A percentile compares a stretch with the other conserved stretches of the same genome.
Conservation (phyloP, 2,329 filamentous ascomycete genomes). For the Colletotrichum agaves region DNA sequence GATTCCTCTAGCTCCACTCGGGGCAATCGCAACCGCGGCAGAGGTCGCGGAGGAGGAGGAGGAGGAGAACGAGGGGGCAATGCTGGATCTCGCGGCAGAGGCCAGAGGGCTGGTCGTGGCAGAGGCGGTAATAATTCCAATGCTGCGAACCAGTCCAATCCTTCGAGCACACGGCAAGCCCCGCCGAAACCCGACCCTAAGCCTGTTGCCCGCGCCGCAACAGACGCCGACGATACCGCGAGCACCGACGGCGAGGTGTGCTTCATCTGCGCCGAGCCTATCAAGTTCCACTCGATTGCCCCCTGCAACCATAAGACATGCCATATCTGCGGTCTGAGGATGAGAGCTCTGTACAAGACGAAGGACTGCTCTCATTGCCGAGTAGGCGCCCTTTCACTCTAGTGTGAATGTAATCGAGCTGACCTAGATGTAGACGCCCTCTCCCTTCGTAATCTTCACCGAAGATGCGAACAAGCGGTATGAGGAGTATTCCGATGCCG, state of each 20-base stretch:
- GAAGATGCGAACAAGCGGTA: conserved; percentile 84
- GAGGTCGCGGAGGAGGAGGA: conserved; percentile 47
- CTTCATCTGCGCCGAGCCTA: conserved; percentile 95
- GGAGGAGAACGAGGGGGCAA: conserved; percentile 49
- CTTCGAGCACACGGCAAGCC: conserved; percentile 6
- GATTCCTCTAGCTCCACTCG: conserved; percentile 29
- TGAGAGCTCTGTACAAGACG: conserved; percentile 95
- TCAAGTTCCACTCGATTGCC: conserved; percentile 87
- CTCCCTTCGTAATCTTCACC: conserved; percentile 89
- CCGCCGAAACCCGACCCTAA: conserved; percentile 29
- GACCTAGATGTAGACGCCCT: conserved; percentile 64
- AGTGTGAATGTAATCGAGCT: conserved; percentile 22
- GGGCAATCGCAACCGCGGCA: conserved; percentile 35
- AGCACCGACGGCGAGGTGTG: conserved; percentile 82
- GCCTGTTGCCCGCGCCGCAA: conserved; percentile 40
- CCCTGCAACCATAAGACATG: conserved; percentile 98
- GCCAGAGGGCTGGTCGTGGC: conserved; percentile 31
- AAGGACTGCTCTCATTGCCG: conserved; percentile 97
- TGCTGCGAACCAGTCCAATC: neutral
- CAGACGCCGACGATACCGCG: conserved; percentile 53
- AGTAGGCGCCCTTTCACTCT: conserved; percentile 59
- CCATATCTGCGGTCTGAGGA: conserved; percentile 91
- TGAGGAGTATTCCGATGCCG: conserved; percentile 79
- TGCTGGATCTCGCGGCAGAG: conserved; percentile 25
- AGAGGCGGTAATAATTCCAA: conserved; percentile 40